Evolutionary conservation across 2,329 filamentous ascomycete species (phyloP).

Genomic region (Parafenestella ontariensis): DNA sequence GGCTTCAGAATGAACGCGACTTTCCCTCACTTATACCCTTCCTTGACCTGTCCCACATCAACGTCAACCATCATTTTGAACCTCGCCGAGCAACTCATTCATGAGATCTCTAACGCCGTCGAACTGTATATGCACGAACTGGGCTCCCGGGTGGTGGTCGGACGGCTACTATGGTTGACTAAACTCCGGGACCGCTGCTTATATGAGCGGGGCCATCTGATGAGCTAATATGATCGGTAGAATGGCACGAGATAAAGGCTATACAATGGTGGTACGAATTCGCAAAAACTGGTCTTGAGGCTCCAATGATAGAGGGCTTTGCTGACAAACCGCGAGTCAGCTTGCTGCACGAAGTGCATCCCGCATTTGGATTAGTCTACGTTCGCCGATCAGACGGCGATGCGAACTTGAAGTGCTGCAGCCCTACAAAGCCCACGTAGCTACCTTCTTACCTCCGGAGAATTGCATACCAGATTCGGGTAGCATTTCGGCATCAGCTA

Average conservation of each 20-base stretch:
- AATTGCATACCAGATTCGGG: background rate
- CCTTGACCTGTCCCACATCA: background rate
- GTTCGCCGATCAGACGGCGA: background rate
- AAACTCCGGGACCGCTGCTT: background rate
- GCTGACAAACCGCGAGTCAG: background rate
- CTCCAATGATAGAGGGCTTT: background rate
- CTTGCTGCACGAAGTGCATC: background rate
- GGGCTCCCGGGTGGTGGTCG: background rate
- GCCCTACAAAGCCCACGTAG: background rate
- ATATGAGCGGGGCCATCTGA: background rate
- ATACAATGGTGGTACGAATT: background rate
- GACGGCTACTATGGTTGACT: background rate
- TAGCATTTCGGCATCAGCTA: background rate
- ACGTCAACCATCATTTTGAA: background rate
- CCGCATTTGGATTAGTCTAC: background rate
- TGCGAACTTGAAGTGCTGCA: background rate
- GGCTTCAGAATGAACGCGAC: background rate
- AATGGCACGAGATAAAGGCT: background rate
- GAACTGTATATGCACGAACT: background rate
- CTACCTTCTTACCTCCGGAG: background rate
- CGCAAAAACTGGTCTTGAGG: background rate
- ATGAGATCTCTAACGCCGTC: background rate
- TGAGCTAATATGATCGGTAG: background rate
- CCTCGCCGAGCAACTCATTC: background rate
- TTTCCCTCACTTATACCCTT: background rate